phyloP scores from a whole-genome alignment of 1,139 yeast species.

The Pneumocystis jirovecii region DNA sequence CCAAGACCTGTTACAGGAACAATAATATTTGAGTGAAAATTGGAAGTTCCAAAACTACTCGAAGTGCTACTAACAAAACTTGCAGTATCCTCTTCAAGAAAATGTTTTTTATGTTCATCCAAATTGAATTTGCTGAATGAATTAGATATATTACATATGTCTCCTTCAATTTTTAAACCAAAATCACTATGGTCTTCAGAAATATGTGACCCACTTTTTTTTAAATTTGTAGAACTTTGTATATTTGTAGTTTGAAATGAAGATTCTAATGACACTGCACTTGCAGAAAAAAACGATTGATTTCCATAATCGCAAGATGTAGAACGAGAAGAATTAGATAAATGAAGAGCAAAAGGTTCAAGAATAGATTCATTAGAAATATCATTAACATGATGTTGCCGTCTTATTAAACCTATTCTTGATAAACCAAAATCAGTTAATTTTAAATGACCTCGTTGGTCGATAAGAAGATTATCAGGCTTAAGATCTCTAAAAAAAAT shows the following conservation, averaged over 20 bases:
- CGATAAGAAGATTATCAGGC: conserved; percentile 86
- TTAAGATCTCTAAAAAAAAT: conserved; percentile 43
- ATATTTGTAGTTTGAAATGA: not conserved
- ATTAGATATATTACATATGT: not conserved
- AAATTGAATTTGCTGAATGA: not conserved
- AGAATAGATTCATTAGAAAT: conserved; percentile 6
- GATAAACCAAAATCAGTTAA: conserved; percentile 91
- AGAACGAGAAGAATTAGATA: conserved; percentile 3
- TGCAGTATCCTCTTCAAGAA: conserved; percentile 3
- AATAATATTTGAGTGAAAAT: conserved; percentile 3
- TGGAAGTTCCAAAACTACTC: conserved; percentile 2
- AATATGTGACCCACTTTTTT: not conserved
- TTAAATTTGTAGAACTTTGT: not conserved
- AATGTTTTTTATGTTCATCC: not conserved
- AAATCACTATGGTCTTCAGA: not conserved
- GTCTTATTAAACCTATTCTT: conserved; percentile 71
- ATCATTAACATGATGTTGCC: conserved; percentile 42
- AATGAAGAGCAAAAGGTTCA: not conserved
- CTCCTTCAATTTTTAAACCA: not conserved
- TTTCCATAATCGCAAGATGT: not conserved
- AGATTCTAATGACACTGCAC: not conserved
- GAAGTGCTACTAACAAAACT: conserved; percentile 2
- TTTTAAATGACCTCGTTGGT: conserved; percentile 73
- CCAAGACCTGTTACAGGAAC: conserved; percentile 4
- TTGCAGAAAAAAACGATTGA: not conserved